Evolutionary conservation across 768 basidiomycete genomes (phyloP).

Genomic region (Roridomyces roridus): DNA sequence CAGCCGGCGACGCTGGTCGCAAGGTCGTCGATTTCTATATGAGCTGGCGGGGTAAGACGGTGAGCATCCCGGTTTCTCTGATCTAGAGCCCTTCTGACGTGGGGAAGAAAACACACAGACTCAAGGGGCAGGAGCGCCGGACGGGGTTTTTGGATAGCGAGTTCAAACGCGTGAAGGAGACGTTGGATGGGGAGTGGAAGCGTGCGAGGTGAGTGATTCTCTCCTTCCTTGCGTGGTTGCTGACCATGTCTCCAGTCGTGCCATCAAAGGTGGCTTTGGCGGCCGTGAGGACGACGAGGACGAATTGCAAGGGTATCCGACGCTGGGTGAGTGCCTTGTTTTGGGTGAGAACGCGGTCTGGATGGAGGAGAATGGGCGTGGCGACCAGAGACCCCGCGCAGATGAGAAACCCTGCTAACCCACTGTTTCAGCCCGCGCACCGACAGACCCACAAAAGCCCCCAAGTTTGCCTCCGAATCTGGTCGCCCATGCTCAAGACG

Average conservation of each 20-base stretch:
- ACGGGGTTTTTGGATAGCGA: conserved; percentile 45
- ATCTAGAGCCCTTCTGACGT: no score
- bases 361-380: no score
- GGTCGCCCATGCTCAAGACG: no score
- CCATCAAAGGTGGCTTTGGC: not conserved
- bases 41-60: conserved; percentile 53
- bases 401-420: no score
- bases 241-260: conserved; percentile 1
- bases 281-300: not conserved
- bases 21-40: conserved; percentile 57
- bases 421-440: conserved; percentile 17
- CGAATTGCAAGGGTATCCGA: not conserved
- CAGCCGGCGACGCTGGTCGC: conserved; percentile 42
- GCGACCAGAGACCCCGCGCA: no score
- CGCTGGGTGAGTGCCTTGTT: not conserved
- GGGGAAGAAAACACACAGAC: conserved; percentile 13
- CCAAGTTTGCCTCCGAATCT: no score
- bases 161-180: conserved; percentile 46
- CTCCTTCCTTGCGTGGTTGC: conserved; percentile 35
- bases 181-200: conserved; percentile 50
- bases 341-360: no score
- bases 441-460: no score
- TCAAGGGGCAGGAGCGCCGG: conserved; percentile 37
- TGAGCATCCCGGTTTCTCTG: no score
- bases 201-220: conserved; percentile 22